Conservation (phyloP, 2,329 filamentous ascomycete genomes). For the Elsinoe necatrix region DNA sequence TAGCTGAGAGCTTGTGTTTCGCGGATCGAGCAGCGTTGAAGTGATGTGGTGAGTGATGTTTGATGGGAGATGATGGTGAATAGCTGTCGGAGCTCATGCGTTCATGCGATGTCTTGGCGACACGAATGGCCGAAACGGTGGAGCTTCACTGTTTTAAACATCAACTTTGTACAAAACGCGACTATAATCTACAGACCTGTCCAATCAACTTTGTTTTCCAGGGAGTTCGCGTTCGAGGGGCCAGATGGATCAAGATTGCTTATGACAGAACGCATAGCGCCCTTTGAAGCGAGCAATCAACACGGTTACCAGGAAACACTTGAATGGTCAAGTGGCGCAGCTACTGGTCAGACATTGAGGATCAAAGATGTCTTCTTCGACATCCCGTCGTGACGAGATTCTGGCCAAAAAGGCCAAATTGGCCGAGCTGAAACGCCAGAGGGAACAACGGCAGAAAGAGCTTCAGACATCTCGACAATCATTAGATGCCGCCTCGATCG, state of each 20-base stretch:
- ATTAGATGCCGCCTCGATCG: conserved; percentile 6
- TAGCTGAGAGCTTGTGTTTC: neutral
- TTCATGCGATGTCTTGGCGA: conserved; percentile 2
- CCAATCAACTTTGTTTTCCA: neutral
- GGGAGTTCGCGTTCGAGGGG: too few relatives aligned
- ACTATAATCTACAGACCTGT: neutral
- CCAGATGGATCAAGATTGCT: neutral
- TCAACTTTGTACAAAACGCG: neutral
- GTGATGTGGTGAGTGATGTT: neutral
- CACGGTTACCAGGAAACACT: neutral
- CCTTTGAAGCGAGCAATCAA: neutral
- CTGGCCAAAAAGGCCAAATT: conserved; percentile 94
- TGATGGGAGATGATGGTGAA: neutral
- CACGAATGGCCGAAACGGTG: neutral
- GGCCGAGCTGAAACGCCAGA: conserved; percentile 86
- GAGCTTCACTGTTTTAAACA: neutral
- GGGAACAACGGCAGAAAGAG: conserved; percentile 73
- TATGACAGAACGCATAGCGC: neutral
- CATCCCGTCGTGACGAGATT: conserved; percentile 87
- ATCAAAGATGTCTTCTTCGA: conserved; percentile 30
- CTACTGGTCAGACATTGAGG: too few relatives aligned
- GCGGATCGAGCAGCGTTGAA: neutral
- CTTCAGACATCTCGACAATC: conserved; percentile 57
- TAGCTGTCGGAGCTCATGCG: conserved; percentile 1
- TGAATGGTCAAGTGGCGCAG: neutral